Evolutionary conservation across 78 protist species (phyloP), one percentile per base, ranked within the genome.

Genomic region (Dictyostelium brefeldianum): DNA sequence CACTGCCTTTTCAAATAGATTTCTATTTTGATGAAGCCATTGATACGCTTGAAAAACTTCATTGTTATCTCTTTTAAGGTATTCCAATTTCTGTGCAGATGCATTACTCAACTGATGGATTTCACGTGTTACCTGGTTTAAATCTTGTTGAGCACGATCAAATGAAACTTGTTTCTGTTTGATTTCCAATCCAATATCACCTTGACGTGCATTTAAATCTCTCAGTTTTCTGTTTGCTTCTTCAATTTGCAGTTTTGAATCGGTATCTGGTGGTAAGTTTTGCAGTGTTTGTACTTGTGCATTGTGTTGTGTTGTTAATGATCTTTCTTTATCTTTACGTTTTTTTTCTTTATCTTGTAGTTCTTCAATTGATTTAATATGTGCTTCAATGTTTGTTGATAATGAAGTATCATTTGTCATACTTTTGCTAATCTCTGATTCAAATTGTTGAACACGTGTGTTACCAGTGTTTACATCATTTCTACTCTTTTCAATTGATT

Each of bases 1-100:
- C 0, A 93, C 96, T 50, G n/a, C 6, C 17, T 79, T 4, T 57
- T 67, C 12, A 46, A 90, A 90, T 31, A 12, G 43, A 31, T 78
- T 50, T 17, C 7, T 10, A 47, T 64, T 64, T 27, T 64, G 29
- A 22, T 69, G n/a, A 25, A 81, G 12, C 27, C 56, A 50, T 9
- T 15, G 17, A 27, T 51, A 90, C 3, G 90, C 84, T 8, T 51
- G 9, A n/a, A 4, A 79, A 8, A 47, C 79, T 11, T 75, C 64
- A 5, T 25, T 7, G 9, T 46, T 48, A 1, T 64, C 53, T 10
- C 48, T 12, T 53, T 43, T 59, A 3, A 90, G 3, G 0, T 3
- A 5, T 0, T 82, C 84, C 25, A 90, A 50, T 14, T 50, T 90
- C 25, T 87, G 78, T 8, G n/a, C n/a, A n/a, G n/a, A n/a, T 10